Evolutionary conservation across 1,284 basidiomycete genomes (phyloP), one percentile per base, ranked within the genome.

Genomic region (Ganoderma lucidum): DNA sequence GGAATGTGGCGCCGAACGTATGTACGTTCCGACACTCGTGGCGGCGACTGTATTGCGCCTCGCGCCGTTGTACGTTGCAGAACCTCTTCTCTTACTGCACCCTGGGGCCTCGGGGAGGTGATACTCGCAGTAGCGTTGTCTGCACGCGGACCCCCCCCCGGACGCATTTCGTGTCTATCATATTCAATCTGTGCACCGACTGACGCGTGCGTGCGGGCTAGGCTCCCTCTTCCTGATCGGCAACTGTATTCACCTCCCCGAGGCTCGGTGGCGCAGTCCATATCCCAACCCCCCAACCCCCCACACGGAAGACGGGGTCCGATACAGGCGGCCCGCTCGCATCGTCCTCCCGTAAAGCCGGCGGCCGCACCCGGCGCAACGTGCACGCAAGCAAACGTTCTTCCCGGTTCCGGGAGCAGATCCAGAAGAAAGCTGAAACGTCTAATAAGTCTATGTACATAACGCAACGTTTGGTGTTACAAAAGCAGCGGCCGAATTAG

Each of bases 331-430:
- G 48, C 8, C 32, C 55, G 55, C 32, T 14, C 15, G 17, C 32
- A 17, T 35, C 55, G 1, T 35, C 8, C 32, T 8, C 55, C 15
- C 32, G 30, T 56, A 28, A 56, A 56, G 55, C 32, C 32, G 17
- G 30, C 28, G 55, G 55, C 55, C 23, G 55, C 69, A 67, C 53
- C 63, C 68, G 35, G 35, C 35, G 65, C 53, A 62, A 51, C 45
- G 45, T 48, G 45, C 45, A 23, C 45, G n/a, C n/a, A 48, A 23
- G 45, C 45, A 23, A 23, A 2, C 23, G n/a, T 35, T 35, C 8
- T 35, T 8, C 35, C 35, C 35, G 35, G 39, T 6, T 4, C 39
- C 39, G 39, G 39, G 39, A 10, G 39, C 12, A 9, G 39, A 10
- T 41, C 39, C 39, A 41, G 39, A 41, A 41, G 48, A 14, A 9